phyloP scores from a whole-genome alignment of 2,329 filamentous ascomycete genomes.

The Lithohypha guttulata region DNA sequence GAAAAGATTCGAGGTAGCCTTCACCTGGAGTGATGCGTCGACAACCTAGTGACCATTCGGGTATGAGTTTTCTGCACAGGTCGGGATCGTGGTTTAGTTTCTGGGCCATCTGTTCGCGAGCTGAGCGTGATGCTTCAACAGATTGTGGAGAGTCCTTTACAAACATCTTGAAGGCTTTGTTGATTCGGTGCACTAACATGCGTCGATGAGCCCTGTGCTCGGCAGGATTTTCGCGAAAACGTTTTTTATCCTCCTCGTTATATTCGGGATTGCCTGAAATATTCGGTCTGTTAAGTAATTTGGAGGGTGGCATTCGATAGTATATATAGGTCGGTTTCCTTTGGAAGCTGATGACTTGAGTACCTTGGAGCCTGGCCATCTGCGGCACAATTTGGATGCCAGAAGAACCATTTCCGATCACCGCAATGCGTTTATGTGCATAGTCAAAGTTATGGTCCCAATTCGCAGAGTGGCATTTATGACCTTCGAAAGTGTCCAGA shows the following conservation, averaged over 20 bases:
- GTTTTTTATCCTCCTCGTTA: slow-evolving; percentile 13
- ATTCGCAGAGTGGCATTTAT: slow-evolving; percentile 21
- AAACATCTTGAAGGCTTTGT: no score
- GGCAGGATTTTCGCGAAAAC: slow-evolving; percentile 13
- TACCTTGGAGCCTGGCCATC: slow-evolving; percentile 18
- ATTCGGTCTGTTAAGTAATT: slow-evolving; percentile 19
- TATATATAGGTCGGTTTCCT: slow-evolving; percentile 16
- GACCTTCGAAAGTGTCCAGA: slow-evolving; percentile 21
- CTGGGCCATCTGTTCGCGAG: slow-evolving; percentile 19
- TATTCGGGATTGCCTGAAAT: slow-evolving; percentile 12
- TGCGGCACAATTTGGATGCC: slow-evolving; percentile 33
- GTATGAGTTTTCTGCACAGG: slow-evolving; percentile 20
- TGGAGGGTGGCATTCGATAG: slow-evolving; percentile 10
- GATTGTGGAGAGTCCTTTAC: no score
- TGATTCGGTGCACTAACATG: no score
- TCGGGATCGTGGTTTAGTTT: slow-evolving; percentile 15
- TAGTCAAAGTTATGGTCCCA: slow-evolving; percentile 24
- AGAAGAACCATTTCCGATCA: slow-evolving; percentile 26
- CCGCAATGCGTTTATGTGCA: slow-evolving; percentile 18
- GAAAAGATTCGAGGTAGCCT: slow-evolving; percentile 41
- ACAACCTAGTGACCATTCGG: slow-evolving; percentile 30
- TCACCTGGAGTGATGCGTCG: slow-evolving; percentile 41
- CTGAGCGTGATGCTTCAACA: no score
- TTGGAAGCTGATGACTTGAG: slow-evolving; percentile 26
- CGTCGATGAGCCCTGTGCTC: slow-evolving; percentile 11